Percentiles rank a stretch among this genome's conserved stretches.
These are phyloP conservation scores for Reutealis trisperma DNA, from an alignment of 345 rosid species.

Conservation along the genomic window DNA sequence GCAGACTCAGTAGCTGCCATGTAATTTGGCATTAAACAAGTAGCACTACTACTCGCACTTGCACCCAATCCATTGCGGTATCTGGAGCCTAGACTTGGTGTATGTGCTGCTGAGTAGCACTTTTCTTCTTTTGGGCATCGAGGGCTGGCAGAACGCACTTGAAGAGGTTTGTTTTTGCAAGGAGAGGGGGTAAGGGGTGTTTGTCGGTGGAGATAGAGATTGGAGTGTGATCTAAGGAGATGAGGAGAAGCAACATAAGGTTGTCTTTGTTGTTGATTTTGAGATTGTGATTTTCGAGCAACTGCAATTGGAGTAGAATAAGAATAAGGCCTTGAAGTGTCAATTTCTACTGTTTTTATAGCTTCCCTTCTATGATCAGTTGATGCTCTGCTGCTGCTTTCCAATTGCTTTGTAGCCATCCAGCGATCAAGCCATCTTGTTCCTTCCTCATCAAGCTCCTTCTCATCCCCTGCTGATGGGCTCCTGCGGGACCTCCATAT, in stretches of 20 bases:
- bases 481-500: slow-evolving; percentile 58
- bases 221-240: slow-evolving; percentile 23
- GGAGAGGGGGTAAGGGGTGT: slow-evolving; percentile 66
- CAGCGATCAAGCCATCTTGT: slow-evolving; percentile 77
- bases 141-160: slow-evolving; percentile 69
- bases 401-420: slow-evolving; percentile 84
- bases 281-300: not conserved
- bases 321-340: slow-evolving; percentile 32
- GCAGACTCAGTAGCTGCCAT: slow-evolving; percentile 30
- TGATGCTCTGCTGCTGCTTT: slow-evolving; percentile 43
- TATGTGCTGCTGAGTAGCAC: slow-evolving; percentile 22
- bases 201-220: slow-evolving; percentile 29
- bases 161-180: slow-evolving; percentile 47
- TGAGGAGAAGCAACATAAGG: not conserved
- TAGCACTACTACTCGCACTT: not conserved
- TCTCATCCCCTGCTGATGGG: slow-evolving; percentile 59
- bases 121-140: slow-evolving; percentile 29
- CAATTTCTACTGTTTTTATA: slow-evolving; percentile 57
- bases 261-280: not conserved
- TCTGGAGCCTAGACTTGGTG: slow-evolving; percentile 18
- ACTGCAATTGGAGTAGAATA: not conserved
- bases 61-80: slow-evolving; percentile 14
- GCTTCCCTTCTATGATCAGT: slow-evolving; percentile 40
- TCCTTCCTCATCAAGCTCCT: slow-evolving; percentile 54
- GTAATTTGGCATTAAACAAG: slow-evolving; percentile 26